These are phyloP conservation scores for Neonectria punicea DNA, from an alignment of 2,329 filamentous ascomycete genomes.

Conservation along the genomic window DNA sequence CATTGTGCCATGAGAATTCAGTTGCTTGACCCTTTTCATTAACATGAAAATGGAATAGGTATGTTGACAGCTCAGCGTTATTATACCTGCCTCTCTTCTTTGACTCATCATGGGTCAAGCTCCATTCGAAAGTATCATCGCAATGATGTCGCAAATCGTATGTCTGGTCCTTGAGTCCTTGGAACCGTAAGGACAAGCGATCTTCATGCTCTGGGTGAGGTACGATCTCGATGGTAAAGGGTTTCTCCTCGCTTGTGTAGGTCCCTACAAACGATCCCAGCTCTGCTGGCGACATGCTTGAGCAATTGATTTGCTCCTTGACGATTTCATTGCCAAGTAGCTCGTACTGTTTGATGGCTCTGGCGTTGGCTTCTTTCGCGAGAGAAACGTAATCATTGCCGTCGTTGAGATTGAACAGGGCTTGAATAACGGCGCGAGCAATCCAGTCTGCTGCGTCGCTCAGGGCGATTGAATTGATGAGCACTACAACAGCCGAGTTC, in stretches of 20 bases:
- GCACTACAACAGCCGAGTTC: conserved; percentile 21
- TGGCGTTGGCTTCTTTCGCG: not conserved
- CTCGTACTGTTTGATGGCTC: not conserved
- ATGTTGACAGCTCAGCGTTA: not conserved
- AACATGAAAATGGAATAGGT: not conserved
- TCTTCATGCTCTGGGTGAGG: not conserved
- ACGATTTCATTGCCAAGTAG: not conserved
- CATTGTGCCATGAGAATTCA: not conserved
- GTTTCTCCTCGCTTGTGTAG: not conserved
- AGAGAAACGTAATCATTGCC: conserved; percentile 7
- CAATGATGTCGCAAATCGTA: not conserved
- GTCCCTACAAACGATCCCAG: not conserved
- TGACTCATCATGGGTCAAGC: not conserved
- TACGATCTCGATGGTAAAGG: not conserved
- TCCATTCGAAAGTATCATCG: not conserved
- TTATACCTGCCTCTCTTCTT: conserved; percentile 7
- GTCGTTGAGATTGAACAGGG: conserved; percentile 4
- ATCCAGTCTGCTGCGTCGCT: conserved; percentile 31
- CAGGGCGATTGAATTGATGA: conserved; percentile 20
- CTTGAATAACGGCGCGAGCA: conserved; percentile 10
- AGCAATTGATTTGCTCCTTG: not conserved
- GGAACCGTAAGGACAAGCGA: not conserved
- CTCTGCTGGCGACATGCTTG: not conserved
- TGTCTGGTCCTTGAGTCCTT: not conserved
- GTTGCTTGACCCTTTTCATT: not conserved